Evolutionary conservation across 805 yeast genomes (phyloP).

Genomic region (Wickerhamomyces xylosicus): DNA sequence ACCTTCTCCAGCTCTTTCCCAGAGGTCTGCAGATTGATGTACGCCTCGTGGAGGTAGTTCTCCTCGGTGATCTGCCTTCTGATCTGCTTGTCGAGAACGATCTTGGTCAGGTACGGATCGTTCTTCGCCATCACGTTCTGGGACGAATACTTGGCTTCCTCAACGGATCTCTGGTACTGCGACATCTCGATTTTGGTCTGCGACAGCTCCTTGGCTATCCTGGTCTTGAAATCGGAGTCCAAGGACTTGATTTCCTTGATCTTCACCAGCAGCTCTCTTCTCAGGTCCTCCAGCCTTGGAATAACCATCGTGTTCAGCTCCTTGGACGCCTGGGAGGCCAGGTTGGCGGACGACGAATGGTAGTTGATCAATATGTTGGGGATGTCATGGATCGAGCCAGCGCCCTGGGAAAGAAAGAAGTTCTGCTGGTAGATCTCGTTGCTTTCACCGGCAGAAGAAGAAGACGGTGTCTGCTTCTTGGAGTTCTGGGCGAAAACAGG

Average conservation of each 20-base stretch:
- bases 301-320: constrained; percentile 52
- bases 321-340: constrained; percentile 47
- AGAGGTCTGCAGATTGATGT: constrained; percentile 72
- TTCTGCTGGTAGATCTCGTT: constrained; percentile 15
- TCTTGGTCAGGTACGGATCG: constrained; percentile 78
- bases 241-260: constrained; percentile 80
- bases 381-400: constrained; percentile 73
- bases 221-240: constrained; percentile 76
- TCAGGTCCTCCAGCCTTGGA: constrained; percentile 57
- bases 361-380: constrained; percentile 61
- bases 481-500: constrained; percentile 19
- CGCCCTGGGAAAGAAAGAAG: constrained; percentile 69
- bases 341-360: constrained; percentile 48
- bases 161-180: constrained; percentile 51
- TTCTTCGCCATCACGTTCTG: constrained; percentile 39
- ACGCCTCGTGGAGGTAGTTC: constrained; percentile 81
- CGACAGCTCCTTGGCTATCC: constrained; percentile 57
- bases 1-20: constrained; percentile 85
- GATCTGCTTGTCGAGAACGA: constrained; percentile 65
- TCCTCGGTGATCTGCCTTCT: constrained; percentile 75
- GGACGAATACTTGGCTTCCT: constrained; percentile 39
- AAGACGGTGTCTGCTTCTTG: constrained; percentile 12
- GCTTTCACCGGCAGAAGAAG: constrained; percentile 9
- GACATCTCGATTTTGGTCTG: constrained; percentile 50
- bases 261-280: constrained; percentile 70